Base-by-base conservation (phyloP, 495 filamentous ascomycete genomes). In the Lichenothelia convexa region DNA sequence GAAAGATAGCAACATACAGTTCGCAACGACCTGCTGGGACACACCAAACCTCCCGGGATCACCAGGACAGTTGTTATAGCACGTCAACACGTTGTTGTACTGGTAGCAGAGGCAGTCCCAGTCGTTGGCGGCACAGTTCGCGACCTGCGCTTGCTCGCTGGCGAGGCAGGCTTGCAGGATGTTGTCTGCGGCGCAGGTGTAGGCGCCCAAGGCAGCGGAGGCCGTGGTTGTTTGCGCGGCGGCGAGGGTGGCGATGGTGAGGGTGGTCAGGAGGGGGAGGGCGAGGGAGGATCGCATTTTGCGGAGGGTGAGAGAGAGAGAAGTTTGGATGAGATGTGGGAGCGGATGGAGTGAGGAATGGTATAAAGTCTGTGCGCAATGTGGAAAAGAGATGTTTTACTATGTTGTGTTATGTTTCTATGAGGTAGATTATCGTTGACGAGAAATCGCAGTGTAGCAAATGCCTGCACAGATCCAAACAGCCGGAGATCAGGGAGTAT, bases 61-160 rank as follows among this genome's bases (percentile, higher is more conserved):
- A n/a, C n/a, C n/a, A n/a, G n/a, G n/a, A n/a, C n/a, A n/a, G n/a
- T n/a, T n/a, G n/a, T n/a, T n/a, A n/a, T n/a, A n/a, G n/a, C 16
- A 32, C 30, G 46, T 51, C 38, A 53, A 17, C 21, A 53, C 41
- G 35, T 45, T 44, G 21, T 43, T 42, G 37, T 49, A 47, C 16
- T 48, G 21, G 9, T 42, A 36, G 45, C 54, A 57, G 3, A 55
- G 31, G 46, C 54, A 57, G 31, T 45, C 42, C 49, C 50, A 57
- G 45, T 55, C 54, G 35, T 47, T 55, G 32, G 29, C 36, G 3
- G 30, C 27, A 49, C 54, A 57, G 17, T 36, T 30, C 19, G 45
- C 35, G 42, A 54, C 30, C 30, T 49, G 43, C 4, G 15, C 30
- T 29, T 44, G 35, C 30, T 38, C 40, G 36, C 18, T 32, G 6